phyloP scores from a whole-genome alignment of 805 yeast genomes.

The Naumovozyma dairenensis region DNA sequence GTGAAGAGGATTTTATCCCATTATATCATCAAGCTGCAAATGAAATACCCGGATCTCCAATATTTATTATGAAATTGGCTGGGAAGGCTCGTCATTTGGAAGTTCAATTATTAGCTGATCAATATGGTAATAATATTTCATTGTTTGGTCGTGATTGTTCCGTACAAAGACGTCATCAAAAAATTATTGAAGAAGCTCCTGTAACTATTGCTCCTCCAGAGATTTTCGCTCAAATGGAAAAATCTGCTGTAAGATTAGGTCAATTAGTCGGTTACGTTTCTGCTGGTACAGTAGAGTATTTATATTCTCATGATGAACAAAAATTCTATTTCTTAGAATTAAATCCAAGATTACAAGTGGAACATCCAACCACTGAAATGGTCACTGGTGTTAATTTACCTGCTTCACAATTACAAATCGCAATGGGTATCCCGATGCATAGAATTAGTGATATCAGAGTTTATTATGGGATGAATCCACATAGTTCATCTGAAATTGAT shows the following conservation, averaged over 20 bases:
- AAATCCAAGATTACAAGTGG: conserved; percentile 98
- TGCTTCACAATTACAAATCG: conserved; percentile 96
- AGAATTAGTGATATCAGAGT: conserved; percentile 87
- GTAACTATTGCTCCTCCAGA: conserved; percentile 85
- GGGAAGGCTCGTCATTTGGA: conserved; percentile 97
- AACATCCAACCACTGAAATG: conserved; percentile 99
- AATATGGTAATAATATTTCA: conserved; percentile 95
- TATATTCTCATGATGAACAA: conserved; percentile 88
- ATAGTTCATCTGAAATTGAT: conserved; percentile 80
- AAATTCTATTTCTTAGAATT: conserved; percentile 93
- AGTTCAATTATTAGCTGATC: conserved; percentile 95
- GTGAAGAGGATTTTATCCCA: conserved; percentile 64
- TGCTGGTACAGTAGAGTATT: conserved; percentile 98
- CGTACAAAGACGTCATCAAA: conserved; percentile 98
- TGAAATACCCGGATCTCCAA: conserved; percentile 98
- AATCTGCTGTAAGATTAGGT: conserved; percentile 96
- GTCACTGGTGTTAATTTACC: conserved; percentile 97
- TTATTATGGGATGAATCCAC: conserved; percentile 93
- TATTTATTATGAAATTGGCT: conserved; percentile 94
- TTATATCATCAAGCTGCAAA: conserved; percentile 89
- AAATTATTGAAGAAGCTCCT: conserved; percentile 98
- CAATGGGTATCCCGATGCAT: conserved; percentile 98
- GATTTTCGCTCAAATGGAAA: conserved; percentile 87
- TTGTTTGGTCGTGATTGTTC: conserved; percentile 98
- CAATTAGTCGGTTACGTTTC: conserved; percentile 95